Percentiles rank a stretch among this genome's conserved stretches.
Evolutionary conservation across 2,329 filamentous ascomycete genomes (phyloP).

Genomic region (Corynespora cassiicola): DNA sequence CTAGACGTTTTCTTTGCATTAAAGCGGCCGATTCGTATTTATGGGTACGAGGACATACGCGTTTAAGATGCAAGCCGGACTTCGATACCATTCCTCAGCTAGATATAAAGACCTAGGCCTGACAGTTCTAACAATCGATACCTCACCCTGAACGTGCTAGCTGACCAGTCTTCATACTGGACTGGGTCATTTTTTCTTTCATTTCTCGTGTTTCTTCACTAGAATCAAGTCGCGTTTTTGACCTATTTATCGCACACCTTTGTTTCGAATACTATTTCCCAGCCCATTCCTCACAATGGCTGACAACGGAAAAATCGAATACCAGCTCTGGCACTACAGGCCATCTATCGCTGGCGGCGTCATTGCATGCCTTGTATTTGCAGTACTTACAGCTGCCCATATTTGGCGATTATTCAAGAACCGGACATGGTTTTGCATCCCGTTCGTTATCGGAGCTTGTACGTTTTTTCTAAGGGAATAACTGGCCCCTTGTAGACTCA

Average conservation of each 20-base stretch:
- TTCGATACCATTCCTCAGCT: too few relatives aligned
- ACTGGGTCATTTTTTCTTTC: slow-evolving; percentile 11
- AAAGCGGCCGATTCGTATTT: too few relatives aligned
- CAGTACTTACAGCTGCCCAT: slow-evolving; percentile 51
- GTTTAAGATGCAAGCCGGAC: too few relatives aligned
- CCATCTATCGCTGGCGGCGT: slow-evolving; percentile 56
- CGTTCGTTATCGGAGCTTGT: slow-evolving; percentile 57
- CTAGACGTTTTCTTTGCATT: too few relatives aligned
- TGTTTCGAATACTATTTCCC: neutral
- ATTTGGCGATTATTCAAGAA: slow-evolving; percentile 51
- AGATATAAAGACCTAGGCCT: too few relatives aligned
- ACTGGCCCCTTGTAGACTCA: slow-evolving; percentile 10
- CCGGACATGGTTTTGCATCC: slow-evolving; percentile 59
- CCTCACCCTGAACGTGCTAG: too few relatives aligned
- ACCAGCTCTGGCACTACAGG: slow-evolving; percentile 47
- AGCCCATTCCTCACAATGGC: slow-evolving; percentile 17
- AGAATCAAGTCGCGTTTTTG: too few relatives aligned
- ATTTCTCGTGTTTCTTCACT: slow-evolving; percentile 10
- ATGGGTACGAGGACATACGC: too few relatives aligned
- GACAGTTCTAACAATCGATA: too few relatives aligned
- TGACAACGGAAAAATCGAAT: slow-evolving; percentile 21
- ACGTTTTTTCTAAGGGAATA: slow-evolving; percentile 1
- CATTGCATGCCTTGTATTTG: slow-evolving; percentile 58
- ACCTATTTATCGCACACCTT: too few relatives aligned
- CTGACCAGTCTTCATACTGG: too few relatives aligned